Evolutionary conservation across 257 asterid species (phyloP), one percentile per base, ranked within the genome.

Genomic region (Marsdenia floribunda): DNA sequence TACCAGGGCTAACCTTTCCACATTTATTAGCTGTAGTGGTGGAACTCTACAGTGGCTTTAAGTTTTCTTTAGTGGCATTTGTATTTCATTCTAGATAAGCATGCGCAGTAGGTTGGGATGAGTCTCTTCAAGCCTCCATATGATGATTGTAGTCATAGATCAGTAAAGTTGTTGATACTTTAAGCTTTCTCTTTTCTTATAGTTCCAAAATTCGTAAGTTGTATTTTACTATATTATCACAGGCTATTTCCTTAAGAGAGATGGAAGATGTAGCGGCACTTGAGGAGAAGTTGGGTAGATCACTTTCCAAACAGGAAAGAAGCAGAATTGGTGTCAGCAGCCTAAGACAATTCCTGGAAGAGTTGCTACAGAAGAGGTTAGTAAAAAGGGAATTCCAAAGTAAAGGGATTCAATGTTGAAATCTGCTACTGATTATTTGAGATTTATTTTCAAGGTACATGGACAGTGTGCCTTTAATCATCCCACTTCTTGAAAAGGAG

Each of bases 401-500:
- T 11, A 46, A 49, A 65, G 33, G 13, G 64, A 57, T 37, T 6
- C 14, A 21, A 21, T 21, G 2, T 16, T 33, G 42, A 42, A 53
- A 77, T 67, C 75, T 61, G 57, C 37, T 76, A 75, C 84, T 81
- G 68, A 63, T 65, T 49, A 52, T 71, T 78, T 80, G 70, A 76
- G 71, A 81, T 77, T 58, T 71, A 66, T 76, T 77, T 74, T 59
- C 80, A 64, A 93, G 98, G 97, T 93, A 93, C 76, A 86, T 91
- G 97, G 93, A 93, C 75, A 90, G 93, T 57, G 96, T 93, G 57
- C 98, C 98, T 68, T 77, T 88, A 82, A 89, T 93, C 82, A 88
- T 93, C 81, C 97, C 97, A 46, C 98, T 93, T 81, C 97, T 93
- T 61, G 98, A 93, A 80, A 91, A 90, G 85, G 97, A 93, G 84